Evolutionary conservation across 495 filamentous ascomycete genomes (phyloP), one percentile per base, ranked within the genome.

Genomic region (Aspergillus carlsbadensis): DNA sequence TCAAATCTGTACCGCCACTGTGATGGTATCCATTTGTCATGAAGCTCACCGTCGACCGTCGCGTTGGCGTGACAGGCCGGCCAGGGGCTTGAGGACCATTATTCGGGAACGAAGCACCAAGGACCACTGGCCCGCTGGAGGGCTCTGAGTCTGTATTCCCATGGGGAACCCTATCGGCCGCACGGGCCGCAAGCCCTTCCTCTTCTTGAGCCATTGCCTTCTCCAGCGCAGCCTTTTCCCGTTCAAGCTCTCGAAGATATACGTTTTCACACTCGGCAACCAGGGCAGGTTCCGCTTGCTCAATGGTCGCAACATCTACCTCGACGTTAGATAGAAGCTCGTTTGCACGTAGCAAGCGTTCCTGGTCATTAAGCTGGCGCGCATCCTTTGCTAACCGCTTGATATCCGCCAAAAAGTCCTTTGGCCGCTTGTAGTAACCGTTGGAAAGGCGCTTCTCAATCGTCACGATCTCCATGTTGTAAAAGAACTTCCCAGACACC

Each of bases 361-460:
- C 89, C 54, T 84, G 82, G 59, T 97, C 93, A 4, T 84, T 86
- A 36, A 84, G 69, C 15, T 83, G 81, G 60, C 83, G 86, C 1
- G 92, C 87, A 74, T 98, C 94, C 65, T 90, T 91, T 18, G 85
- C 86, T 4, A 98, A 71, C 40, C 84, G 81, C 63, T 88, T 86
- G 60, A 97, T 85, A 66, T 98, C 94, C 29, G 84, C 83, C 50
- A 94, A 71, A 63, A 96, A 98, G 63, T 97, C 92, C 55, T 83
- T 84, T 0, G 92, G 87, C 14, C 91, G 81, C 65, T 90, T 91
- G 72, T 98, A 98, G 69, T 88, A 98, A 17, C 95, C 94, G 71
- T 98, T 96, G 5, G 90, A 91, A 21, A 98, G 78, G 31, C 94
- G 87, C 64, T 94, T 90, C 75, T 98, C 94, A 52, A 98, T 96